phyloP scores from a whole-genome alignment of 2,329 filamentous ascomycete species.

The Diplodia mutila region DNA sequence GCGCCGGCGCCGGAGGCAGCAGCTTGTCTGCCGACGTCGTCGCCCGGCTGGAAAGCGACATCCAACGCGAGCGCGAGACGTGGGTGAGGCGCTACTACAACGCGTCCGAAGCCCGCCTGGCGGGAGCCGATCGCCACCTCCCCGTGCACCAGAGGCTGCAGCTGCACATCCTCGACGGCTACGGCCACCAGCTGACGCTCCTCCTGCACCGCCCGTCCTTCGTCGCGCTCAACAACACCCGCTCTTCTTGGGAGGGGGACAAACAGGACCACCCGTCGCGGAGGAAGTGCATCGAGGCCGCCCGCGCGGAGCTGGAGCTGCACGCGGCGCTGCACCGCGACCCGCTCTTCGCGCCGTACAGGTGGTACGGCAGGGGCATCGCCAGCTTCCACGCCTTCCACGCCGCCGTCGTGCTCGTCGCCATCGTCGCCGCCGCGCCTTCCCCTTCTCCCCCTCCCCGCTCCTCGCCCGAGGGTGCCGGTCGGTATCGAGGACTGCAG shows the following conservation, averaged over 20 bases:
- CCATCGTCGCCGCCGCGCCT: neutral
- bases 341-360: neutral
- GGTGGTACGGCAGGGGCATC: neutral
- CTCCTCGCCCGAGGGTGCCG: too few relatives aligned
- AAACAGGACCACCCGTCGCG: neutral
- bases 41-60: neutral
- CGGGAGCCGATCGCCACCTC: neutral
- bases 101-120: too few relatives aligned
- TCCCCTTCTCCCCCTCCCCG: neutral
- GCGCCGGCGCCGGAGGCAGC: neutral
- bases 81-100: neutral
- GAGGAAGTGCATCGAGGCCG: slow-evolving; percentile 9
- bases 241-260: too few relatives aligned
- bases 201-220: slow-evolving; percentile 7
- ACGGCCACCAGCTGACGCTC: slow-evolving; percentile 12
- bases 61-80: neutral
- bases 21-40: neutral
- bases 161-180: slow-evolving; percentile 18
- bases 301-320: slow-evolving; percentile 5
- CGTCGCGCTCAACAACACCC: neutral
- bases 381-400: neutral
- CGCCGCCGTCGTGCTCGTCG: neutral
- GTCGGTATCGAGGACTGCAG: neutral
- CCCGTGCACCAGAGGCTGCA: neutral
- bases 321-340: neutral